These are phyloP conservation scores for Cladosporium sphaerospermum DNA, from an alignment of 2,329 filamentous ascomycete species.

Conservation along the genomic window DNA sequence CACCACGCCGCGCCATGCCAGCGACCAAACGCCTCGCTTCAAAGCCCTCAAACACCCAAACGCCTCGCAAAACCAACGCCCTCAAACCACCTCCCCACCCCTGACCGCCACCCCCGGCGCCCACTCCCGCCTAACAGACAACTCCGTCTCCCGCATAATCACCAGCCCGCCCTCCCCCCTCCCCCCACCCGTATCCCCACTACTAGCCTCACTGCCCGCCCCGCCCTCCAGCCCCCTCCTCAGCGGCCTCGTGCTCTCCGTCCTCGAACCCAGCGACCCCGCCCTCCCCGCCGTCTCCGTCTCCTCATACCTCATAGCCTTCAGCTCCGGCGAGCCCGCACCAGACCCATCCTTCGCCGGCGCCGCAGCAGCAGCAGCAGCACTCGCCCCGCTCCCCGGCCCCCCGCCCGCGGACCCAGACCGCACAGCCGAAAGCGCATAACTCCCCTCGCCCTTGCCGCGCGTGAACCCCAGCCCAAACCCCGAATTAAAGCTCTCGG, in stretches of 20 bases:
- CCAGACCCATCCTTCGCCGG: not conserved
- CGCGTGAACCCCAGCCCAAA: conserved; percentile 30
- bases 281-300: conserved; percentile 10
- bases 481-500: conserved; percentile 37
- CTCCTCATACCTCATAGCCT: no score
- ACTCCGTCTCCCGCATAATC: conserved; percentile 23
- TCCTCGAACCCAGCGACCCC: not conserved
- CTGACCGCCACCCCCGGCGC: not conserved
- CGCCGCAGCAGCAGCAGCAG: conserved; percentile 13
- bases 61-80: no score
- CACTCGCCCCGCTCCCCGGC: conserved; percentile 5
- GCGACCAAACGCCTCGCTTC: no score
- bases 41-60: not conserved
- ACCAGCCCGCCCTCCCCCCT: conserved; percentile 19
- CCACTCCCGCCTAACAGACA: conserved; percentile 14
- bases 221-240: no score
- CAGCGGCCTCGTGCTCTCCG: no score
- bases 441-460: conserved; percentile 21
- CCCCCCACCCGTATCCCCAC: conserved; percentile 8
- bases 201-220: conserved; percentile 14
- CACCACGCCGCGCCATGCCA: no score
- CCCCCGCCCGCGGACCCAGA: conserved; percentile 16
- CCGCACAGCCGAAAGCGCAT: conserved; percentile 18
- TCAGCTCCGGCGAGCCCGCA: no score
- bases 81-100: not conserved